Evolutionary conservation across 441 rosid genomes (phyloP), one percentile per base, ranked within the genome.

Genomic region (Kokia cookei): DNA sequence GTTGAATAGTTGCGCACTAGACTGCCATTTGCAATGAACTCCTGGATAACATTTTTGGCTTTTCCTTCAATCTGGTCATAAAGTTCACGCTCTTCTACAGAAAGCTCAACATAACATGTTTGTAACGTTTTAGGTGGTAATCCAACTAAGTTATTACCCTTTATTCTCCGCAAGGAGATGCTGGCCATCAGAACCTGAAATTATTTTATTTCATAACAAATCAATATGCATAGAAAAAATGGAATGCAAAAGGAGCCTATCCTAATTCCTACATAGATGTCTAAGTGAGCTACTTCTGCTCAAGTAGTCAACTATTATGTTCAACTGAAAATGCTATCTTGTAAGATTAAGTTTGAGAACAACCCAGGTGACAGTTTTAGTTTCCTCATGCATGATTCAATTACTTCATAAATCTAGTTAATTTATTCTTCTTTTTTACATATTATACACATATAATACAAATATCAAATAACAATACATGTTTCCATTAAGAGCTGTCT

Each of bases 111-210:
- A 71, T 86, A 84, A 73, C 82, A 81, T 32, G 87, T 94, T 80
- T 90, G 97, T 26, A 91, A 71, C 54, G 83, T 89, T 89, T 91
- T 92, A 17, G 87, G 69, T n/a, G 95, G 97, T 83, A 94, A 84
- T 74, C 90, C 93, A 74, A 90, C 77, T 73, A 83, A 81, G 78
- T 80, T 84, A 81, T 78, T 87, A 43, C 90, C 94, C 78, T 94
- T 94, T 77, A 92, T 91, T 84, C 98, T 91, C 81, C 96, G 84
- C 77, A 94, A 82, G 37, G 97, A 92, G 73, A 91, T 84, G 42
- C 91, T 81, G 61, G 88, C 88, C 97, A 92, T 87, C 37, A 90
- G 75, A 73, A 83, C 84, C 97, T 94, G 83, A 71, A 77, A 75
- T 35, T 75, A 47, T 15, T 64, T 57, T 58, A 74, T 43, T 17